These are phyloP conservation scores for Eucalyptus pumila DNA, from an alignment of 345 rosid genomes.

Conservation along the genomic window DNA sequence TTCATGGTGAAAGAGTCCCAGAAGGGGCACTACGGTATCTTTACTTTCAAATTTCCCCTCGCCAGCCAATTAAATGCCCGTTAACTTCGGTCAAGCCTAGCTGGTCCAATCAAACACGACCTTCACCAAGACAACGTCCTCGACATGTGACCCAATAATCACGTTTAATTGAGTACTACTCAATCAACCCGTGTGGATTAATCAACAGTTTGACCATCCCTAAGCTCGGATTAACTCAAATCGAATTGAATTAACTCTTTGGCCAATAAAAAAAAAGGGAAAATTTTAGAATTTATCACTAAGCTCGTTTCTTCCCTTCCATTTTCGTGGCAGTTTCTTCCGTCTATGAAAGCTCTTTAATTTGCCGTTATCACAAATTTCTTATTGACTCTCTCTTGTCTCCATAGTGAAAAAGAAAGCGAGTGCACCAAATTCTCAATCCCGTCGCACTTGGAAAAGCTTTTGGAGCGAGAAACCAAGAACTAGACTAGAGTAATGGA, in stretches of 20 bases:
- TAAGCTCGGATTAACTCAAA: fast-evolving
- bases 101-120: not conserved
- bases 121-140: not conserved
- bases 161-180: not conserved
- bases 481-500: not conserved
- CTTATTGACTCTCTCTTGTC: too few relatives aligned
- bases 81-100: not conserved
- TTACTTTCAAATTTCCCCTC: not conserved
- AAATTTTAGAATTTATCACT: too few relatives aligned
- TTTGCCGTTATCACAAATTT: too few relatives aligned
- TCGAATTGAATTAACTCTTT: too few relatives aligned
- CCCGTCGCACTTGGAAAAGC: not conserved
- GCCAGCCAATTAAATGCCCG: too few relatives aligned
- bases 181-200: too few relatives aligned
- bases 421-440: not conserved
- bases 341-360: not conserved
- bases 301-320: not conserved
- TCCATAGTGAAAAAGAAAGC: not conserved
- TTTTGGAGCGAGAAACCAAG: not conserved
- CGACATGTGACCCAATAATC: not conserved
- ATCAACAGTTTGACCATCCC: too few relatives aligned
- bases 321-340: not conserved
- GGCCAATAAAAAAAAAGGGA: too few relatives aligned
- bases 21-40: not conserved
- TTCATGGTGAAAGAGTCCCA: not conserved